Conservation (phyloP, 2,329 filamentous ascomycete species). For the Reticulascus tulasneorum region DNA sequence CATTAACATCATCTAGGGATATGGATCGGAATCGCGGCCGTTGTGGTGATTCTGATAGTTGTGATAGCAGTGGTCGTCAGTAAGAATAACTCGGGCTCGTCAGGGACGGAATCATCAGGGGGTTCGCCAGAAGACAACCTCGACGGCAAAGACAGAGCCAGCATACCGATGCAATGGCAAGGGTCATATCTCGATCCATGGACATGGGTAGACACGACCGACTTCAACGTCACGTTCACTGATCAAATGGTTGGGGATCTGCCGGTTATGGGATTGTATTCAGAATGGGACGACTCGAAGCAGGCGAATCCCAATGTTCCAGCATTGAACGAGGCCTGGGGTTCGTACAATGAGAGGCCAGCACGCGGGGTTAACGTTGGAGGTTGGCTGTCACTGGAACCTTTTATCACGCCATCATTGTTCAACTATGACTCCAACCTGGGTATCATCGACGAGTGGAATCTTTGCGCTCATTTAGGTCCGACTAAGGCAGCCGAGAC, state of each 20-base stretch:
- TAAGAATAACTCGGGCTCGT: slow-evolving; percentile 48
- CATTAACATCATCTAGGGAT: slow-evolving; percentile 43
- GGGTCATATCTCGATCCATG: slow-evolving; percentile 84
- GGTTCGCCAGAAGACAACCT: too few relatives aligned
- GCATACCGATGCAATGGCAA: slow-evolving; percentile 62
- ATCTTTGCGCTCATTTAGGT: slow-evolving; percentile 68
- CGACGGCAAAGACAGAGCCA: slow-evolving; percentile 47
- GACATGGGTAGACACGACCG: slow-evolving; percentile 82
- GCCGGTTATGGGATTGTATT: slow-evolving; percentile 85
- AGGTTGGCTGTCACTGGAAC: slow-evolving; percentile 90
- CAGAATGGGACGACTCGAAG: slow-evolving; percentile 78
- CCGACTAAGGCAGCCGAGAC: slow-evolving; percentile 56
- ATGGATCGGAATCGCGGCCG: slow-evolving; percentile 46
- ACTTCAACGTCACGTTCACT: slow-evolving; percentile 95
- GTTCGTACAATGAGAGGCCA: slow-evolving; percentile 70
- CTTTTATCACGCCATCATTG: slow-evolving; percentile 90
- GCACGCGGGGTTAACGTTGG: slow-evolving; percentile 90
- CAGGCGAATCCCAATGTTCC: slow-evolving; percentile 77
- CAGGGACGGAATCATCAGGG: too few relatives aligned
- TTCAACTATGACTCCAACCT: slow-evolving; percentile 64
- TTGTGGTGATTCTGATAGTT: slow-evolving; percentile 64
- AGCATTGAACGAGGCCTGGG: slow-evolving; percentile 70
- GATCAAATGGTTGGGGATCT: slow-evolving; percentile 77
- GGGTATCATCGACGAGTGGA: slow-evolving; percentile 84
- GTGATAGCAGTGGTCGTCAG: slow-evolving; percentile 62